phyloP scores from a whole-genome alignment of 176 grass and related monocot genomes.

The Paspalum vaginatum region DNA sequence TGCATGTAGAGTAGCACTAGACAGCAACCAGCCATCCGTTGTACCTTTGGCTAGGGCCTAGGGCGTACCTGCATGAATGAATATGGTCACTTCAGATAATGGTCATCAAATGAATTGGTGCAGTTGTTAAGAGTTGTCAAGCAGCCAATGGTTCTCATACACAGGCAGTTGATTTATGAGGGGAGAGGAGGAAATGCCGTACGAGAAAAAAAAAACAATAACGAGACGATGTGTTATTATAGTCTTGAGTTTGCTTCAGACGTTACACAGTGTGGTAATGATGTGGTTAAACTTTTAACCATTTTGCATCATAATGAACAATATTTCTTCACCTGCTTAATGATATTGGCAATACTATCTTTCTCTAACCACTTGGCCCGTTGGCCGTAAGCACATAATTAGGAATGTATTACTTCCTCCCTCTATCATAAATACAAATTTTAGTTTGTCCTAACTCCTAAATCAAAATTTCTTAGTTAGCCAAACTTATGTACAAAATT shows the following conservation, averaged over 20 bases:
- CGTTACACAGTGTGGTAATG: too few species aligned
- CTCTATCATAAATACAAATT: too few species aligned
- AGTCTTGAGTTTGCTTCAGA: too few species aligned
- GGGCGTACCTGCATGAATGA: neutral
- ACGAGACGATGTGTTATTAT: neutral
- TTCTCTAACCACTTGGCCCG: too few species aligned
- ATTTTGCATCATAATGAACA: too few species aligned
- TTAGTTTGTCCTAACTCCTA: too few species aligned
- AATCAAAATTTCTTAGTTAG: too few species aligned
- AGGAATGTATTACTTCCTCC: too few species aligned
- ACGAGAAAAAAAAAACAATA: neutral
- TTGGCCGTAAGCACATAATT: too few species aligned
- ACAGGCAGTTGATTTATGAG: slow-evolving; percentile 2
- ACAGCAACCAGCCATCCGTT: neutral
- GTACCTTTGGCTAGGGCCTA: neutral
- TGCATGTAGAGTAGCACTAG: neutral
- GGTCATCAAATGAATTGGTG: neutral
- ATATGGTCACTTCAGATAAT: slow-evolving; percentile 13
- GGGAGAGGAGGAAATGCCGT: neutral
- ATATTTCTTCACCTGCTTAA: neutral
- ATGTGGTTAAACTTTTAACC: too few species aligned
- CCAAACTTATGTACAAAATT: too few species aligned
- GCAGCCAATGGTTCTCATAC: neutral
- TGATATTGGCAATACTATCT: neutral
- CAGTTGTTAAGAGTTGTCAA: slow-evolving; percentile 7